These are phyloP conservation scores for Pseudoturritis turrita DNA, from an alignment of 345 rosid species.

Conservation along the genomic window DNA sequence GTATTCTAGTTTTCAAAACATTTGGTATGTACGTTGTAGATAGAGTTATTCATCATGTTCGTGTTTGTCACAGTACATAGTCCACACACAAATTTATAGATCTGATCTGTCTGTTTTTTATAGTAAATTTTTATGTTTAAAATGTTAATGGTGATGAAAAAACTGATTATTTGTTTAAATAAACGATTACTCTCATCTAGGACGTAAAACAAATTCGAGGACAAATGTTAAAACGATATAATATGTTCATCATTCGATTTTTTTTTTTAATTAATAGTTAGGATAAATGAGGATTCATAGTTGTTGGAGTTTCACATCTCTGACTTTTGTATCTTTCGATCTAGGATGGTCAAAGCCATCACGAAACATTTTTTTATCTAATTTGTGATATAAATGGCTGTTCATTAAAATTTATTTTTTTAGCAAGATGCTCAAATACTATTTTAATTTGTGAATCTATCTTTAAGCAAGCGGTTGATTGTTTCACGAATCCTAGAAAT, in stretches of 20 bases:
- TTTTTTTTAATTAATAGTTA: background rate
- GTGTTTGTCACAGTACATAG: background rate
- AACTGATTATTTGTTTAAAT: background rate
- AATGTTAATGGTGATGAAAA: background rate
- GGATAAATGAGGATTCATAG: conserved; percentile 3
- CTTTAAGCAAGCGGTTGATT: too few species aligned
- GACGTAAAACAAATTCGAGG: background rate
- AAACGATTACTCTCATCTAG: too few species aligned
- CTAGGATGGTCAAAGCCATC: conserved; percentile 17
- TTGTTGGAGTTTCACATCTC: conserved; percentile 24
- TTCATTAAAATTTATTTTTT: background rate
- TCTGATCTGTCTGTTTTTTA: background rate
- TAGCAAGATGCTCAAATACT: background rate
- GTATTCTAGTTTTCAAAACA: background rate
- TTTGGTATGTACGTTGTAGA: too few species aligned
- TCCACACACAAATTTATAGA: background rate
- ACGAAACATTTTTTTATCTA: background rate
- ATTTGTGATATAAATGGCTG: background rate
- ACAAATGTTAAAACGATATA: background rate
- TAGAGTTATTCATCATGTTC: background rate
- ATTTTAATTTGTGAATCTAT: too few species aligned
- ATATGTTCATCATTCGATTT: background rate
- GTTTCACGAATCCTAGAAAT: too few species aligned
- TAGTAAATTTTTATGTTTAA: background rate
- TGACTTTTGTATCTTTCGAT: background rate